Evolutionary conservation across 306 rosid genomes (phyloP).

Genomic region (Medicago ruthenica): DNA sequence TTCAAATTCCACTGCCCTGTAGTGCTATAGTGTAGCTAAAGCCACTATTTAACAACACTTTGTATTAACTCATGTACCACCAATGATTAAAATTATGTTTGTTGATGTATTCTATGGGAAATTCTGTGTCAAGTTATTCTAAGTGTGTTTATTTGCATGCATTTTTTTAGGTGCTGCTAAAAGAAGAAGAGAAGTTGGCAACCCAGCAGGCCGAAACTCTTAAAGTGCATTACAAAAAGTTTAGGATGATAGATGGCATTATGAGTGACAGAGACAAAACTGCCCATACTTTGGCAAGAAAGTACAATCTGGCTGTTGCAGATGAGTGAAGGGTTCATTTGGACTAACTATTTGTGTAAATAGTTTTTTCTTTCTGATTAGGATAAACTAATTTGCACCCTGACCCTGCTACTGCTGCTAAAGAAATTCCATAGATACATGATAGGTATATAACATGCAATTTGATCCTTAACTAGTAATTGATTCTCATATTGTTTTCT

Average conservation of each 20-base stretch:
- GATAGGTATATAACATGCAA: not conserved
- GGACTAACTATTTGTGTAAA: constrained; percentile 14
- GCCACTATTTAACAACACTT: not conserved
- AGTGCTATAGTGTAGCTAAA: not conserved
- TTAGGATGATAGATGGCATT: constrained; percentile 57
- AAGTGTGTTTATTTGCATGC: not conserved
- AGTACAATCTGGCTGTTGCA: constrained; percentile 41
- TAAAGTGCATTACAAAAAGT: constrained; percentile 58
- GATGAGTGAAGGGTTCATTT: constrained; percentile 46
- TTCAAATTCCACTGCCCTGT: not conserved
- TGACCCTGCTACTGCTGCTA: not conserved
- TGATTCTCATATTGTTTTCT: not conserved
- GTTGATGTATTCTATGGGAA: not conserved
- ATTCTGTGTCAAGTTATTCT: constrained; percentile 13
- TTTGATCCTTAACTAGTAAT: not conserved
- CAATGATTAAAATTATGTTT: not conserved
- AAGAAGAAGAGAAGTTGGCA: constrained; percentile 73
- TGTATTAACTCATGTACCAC: not conserved
- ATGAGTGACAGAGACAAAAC: constrained; percentile 55
- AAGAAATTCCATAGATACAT: constrained; percentile 9
- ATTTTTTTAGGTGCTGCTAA: constrained; percentile 50
- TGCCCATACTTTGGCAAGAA: constrained; percentile 61
- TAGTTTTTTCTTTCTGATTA: not conserved
- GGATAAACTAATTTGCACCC: constrained; percentile 5
- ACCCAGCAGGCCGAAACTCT: constrained; percentile 62